These are phyloP conservation scores for Glonium stellatum DNA, from an alignment of 495 filamentous ascomycete species.

Conservation along the genomic window DNA sequence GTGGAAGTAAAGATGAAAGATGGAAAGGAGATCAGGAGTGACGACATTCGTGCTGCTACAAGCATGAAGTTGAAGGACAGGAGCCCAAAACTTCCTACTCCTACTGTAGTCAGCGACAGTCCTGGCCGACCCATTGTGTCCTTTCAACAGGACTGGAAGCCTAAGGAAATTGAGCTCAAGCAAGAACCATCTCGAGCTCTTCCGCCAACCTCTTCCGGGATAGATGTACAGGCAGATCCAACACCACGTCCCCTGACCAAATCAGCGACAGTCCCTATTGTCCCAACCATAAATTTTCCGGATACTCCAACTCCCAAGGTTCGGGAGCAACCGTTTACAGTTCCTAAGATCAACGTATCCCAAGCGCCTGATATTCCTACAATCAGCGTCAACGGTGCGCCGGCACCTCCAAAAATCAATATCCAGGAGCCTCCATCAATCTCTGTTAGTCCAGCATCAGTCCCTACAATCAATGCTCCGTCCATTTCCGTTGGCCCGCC, in stretches of 20 bases:
- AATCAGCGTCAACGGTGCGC: slow-evolving; percentile 18
- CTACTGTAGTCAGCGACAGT: slow-evolving; percentile 76
- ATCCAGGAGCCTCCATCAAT: slow-evolving; percentile 48
- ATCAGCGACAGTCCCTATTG: slow-evolving; percentile 17
- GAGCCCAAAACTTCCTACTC: slow-evolving; percentile 76
- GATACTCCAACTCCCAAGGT: slow-evolving; percentile 1
- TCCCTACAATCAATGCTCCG: slow-evolving; percentile 50
- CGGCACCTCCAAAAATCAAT: slow-evolving; percentile 47
- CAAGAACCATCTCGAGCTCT: slow-evolving; percentile 23
- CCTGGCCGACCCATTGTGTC: slow-evolving; percentile 87
- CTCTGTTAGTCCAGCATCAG: slow-evolving; percentile 23
- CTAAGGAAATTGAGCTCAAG: slow-evolving; percentile 42
- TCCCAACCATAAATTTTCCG: slow-evolving; percentile 17
- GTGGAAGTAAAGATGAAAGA: slow-evolving; percentile 47
- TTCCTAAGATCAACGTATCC: slow-evolving; percentile 12
- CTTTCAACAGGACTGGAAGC: slow-evolving; percentile 77
- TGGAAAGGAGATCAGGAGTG: slow-evolving; percentile 71
- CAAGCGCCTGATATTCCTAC: slow-evolving; percentile 8
- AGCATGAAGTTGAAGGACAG: slow-evolving; percentile 79
- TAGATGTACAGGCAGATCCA: background rate
- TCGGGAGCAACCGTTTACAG: background rate
- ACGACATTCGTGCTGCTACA: slow-evolving; percentile 86
- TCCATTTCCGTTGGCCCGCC: background rate
- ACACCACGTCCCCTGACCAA: slow-evolving; percentile 20
- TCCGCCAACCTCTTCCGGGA: slow-evolving; percentile 2